Evolutionary conservation across 225 moss, liverwort and hornwort genomes (phyloP).

Genomic region (Marchantia polymorpha): DNA sequence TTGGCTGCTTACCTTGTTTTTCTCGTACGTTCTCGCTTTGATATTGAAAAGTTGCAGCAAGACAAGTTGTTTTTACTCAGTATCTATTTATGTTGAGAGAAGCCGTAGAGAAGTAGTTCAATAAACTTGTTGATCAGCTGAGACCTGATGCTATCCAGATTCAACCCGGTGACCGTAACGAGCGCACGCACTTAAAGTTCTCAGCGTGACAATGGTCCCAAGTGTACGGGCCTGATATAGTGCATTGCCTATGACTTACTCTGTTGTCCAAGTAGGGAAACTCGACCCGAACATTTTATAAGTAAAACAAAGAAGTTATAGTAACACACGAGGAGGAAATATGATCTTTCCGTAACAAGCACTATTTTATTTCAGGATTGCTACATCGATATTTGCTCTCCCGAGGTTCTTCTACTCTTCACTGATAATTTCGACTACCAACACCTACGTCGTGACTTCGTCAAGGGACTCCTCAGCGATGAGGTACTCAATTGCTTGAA

Average conservation of each 20-base stretch:
- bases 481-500: constrained; percentile 52
- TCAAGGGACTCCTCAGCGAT: constrained; percentile 89
- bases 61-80: background rate
- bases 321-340: background rate
- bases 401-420: constrained; percentile 87
- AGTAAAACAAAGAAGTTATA: too few species aligned
- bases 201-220: too few species aligned
- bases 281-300: too few species aligned
- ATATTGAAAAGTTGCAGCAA: background rate
- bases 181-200: too few species aligned
- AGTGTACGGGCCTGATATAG: too few species aligned
- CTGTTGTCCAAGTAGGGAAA: too few species aligned
- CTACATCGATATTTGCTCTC: constrained; percentile 91
- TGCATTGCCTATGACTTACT: too few species aligned
- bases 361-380: constrained; percentile 63
- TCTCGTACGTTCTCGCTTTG: background rate
- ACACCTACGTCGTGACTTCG: constrained; percentile 91
- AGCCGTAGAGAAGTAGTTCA: background rate
- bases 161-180: too few species aligned
- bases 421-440: constrained; percentile 99
- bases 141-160: too few species aligned
- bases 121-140: background rate
- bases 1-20: background rate
- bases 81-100: background rate
- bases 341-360: background rate